A percentile compares a stretch with the other conserved stretches of the same genome.
These are phyloP conservation scores for Fennellomyces sp. DNA, from an alignment of 371 early-diverging fungal genomes.

Conservation along the genomic window DNA sequence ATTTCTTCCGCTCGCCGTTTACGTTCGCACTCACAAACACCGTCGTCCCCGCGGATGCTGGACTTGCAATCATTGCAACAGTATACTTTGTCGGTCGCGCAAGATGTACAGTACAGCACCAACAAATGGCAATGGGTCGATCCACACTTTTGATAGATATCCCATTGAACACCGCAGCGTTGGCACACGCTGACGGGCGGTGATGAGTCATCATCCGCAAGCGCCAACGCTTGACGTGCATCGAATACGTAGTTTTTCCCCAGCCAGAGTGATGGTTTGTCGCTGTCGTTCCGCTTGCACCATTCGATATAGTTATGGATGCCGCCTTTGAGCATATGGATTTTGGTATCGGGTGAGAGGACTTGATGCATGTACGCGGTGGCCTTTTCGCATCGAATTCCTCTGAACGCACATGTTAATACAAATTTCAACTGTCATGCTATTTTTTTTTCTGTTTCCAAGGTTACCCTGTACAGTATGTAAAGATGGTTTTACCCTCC, in stretches of 20 bases:
- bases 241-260: slow-evolving; percentile 81
- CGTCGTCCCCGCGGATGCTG: slow-evolving; percentile 15
- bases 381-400: slow-evolving; percentile 68
- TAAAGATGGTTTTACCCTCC: slow-evolving; percentile 58
- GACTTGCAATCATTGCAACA: slow-evolving; percentile 39
- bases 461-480: slow-evolving; percentile 75
- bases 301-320: slow-evolving; percentile 79
- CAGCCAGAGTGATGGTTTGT: slow-evolving; percentile 47
- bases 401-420: slow-evolving; percentile 14
- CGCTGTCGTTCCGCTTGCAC: slow-evolving; percentile 38
- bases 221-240: slow-evolving; percentile 56
- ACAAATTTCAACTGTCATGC: background rate
- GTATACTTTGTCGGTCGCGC: slow-evolving; percentile 15
- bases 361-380: slow-evolving; percentile 61
- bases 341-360: slow-evolving; percentile 39
- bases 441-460: background rate
- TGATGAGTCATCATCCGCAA: background rate
- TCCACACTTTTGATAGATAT: slow-evolving; percentile 45
- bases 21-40: slow-evolving; percentile 40
- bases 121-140: slow-evolving; percentile 36
- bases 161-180: slow-evolving; percentile 35
- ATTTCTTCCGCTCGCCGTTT: slow-evolving; percentile 31
- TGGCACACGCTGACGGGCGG: slow-evolving; percentile 31
- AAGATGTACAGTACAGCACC: slow-evolving; percentile 34
- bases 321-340: slow-evolving; percentile 76